These are phyloP conservation scores for Trypanosoma theileri DNA, from an alignment of 208 protist genomes.

Conservation along the genomic window DNA sequence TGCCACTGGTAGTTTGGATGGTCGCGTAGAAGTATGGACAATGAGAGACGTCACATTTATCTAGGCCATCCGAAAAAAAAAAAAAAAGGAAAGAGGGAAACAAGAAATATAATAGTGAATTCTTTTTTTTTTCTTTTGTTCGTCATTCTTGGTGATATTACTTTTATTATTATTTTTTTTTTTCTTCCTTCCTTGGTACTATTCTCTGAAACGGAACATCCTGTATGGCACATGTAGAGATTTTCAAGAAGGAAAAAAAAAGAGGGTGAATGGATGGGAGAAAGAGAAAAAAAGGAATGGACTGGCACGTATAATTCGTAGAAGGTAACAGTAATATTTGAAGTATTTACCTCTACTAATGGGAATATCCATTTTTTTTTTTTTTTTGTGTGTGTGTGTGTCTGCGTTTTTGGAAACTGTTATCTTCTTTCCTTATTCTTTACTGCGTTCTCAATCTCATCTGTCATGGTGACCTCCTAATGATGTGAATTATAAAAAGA, in stretches of 20 bases:
- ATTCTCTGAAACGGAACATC: background rate
- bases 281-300: too few relatives aligned
- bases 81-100: background rate
- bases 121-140: background rate
- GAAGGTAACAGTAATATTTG: too few relatives aligned
- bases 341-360: too few relatives aligned
- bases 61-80: background rate
- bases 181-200: background rate
- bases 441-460: background rate
- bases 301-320: too few relatives aligned
- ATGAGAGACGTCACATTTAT: constrained; percentile 21
- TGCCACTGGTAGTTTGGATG: constrained; percentile 34
- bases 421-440: background rate
- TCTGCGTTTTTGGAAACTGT: background rate
- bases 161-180: constrained; percentile 8
- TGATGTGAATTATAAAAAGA: background rate
- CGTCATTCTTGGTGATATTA: too few relatives aligned
- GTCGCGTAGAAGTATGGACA: constrained; percentile 34
- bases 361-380: background rate
- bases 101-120: background rate
- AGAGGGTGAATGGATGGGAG: too few relatives aligned
- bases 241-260: too few relatives aligned
- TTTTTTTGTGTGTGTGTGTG: background rate
- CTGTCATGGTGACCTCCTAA: too few relatives aligned
- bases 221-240: background rate